phyloP scores from a whole-genome alignment of 1,139 yeast genomes.

The Suhomyces guaymorum region DNA sequence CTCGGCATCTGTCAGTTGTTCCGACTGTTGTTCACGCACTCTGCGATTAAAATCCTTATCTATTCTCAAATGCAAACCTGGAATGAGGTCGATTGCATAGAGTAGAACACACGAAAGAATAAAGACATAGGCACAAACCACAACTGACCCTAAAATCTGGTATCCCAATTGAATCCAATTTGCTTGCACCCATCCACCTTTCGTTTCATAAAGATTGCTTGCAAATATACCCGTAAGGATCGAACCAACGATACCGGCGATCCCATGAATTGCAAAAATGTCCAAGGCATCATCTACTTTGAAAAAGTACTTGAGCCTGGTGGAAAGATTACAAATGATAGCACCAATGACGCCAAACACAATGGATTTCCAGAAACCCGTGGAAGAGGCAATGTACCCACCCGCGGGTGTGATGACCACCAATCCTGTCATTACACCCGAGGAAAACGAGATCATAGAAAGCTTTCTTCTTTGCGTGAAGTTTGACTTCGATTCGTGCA shows the following conservation, averaged over 20 bases:
- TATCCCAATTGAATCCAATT: slow-evolving; percentile 51
- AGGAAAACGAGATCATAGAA: slow-evolving; percentile 43
- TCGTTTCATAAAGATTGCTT: slow-evolving; percentile 29
- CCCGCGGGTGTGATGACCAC: slow-evolving; percentile 51
- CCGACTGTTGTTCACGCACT: slow-evolving; percentile 21
- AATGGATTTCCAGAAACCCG: slow-evolving; percentile 45
- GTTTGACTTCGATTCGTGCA: slow-evolving; percentile 24
- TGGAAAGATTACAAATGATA: slow-evolving; percentile 37
- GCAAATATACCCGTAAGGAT: slow-evolving; percentile 47
- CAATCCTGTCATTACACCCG: slow-evolving; percentile 47
- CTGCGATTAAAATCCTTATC: slow-evolving; percentile 43
- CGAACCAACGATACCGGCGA: slow-evolving; percentile 47
- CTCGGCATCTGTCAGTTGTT: slow-evolving; percentile 18
- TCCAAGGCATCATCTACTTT: slow-evolving; percentile 48
- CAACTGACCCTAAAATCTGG: slow-evolving; percentile 47
- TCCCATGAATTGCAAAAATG: slow-evolving; percentile 48
- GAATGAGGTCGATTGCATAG: slow-evolving; percentile 44
- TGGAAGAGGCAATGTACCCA: slow-evolving; percentile 40
- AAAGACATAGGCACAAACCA: slow-evolving; percentile 43
- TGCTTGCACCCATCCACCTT: slow-evolving; percentile 53
- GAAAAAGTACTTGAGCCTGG: slow-evolving; percentile 43
- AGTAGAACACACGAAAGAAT: slow-evolving; percentile 39
- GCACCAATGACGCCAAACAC: slow-evolving; percentile 46
- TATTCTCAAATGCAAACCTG: slow-evolving; percentile 50
- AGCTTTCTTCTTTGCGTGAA: slow-evolving; percentile 29